Percentiles rank a stretch among this genome's conserved stretches.
These are phyloP conservation scores for Neopestalotiopsis sp. DNA, from an alignment of 2,329 filamentous ascomycete genomes.

Conservation along the genomic window DNA sequence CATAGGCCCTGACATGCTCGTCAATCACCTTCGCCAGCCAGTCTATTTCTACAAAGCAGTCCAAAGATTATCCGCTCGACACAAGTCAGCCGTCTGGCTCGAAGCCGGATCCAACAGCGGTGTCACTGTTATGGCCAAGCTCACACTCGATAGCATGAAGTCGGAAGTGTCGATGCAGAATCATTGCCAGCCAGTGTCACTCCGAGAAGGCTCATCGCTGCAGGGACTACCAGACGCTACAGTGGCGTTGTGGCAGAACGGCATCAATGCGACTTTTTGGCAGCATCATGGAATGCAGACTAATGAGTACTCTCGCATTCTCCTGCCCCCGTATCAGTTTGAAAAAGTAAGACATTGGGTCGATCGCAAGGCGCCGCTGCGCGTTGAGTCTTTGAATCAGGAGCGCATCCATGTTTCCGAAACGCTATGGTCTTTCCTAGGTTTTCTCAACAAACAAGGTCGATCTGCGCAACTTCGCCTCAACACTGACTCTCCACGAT, in stretches of 20 bases:
- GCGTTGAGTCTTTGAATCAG: not conserved
- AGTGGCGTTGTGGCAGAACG: conserved; percentile 44
- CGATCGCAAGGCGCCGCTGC: conserved; percentile 30
- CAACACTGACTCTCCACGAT: conserved; percentile 42
- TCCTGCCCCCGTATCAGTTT: conserved; percentile 49
- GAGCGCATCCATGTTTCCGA: not conserved
- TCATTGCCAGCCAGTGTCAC: conserved; percentile 27
- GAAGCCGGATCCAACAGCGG: conserved; percentile 40
- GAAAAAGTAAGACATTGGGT: conserved; percentile 45
- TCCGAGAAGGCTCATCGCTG: conserved; percentile 10
- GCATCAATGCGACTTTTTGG: conserved; percentile 43
- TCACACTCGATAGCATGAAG: conserved; percentile 27
- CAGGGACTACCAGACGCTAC: conserved; percentile 32
- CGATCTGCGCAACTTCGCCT: conserved; percentile 43
- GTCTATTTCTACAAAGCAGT: conserved; percentile 40
- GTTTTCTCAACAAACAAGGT: conserved; percentile 28
- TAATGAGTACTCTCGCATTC: conserved; percentile 22
- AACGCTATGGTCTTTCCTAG: conserved; percentile 33
- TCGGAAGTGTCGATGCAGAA: conserved; percentile 19
- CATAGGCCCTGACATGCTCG: conserved; percentile 22
- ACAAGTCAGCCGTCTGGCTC: conserved; percentile 33
- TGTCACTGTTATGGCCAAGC: conserved; percentile 37
- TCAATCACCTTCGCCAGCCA: conserved; percentile 36
- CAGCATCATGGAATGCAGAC: conserved; percentile 36
- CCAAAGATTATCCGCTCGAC: conserved; percentile 27